These are phyloP conservation scores for Agarophyton chilense DNA, from an alignment of 23 red algal species.

Conservation along the genomic window DNA sequence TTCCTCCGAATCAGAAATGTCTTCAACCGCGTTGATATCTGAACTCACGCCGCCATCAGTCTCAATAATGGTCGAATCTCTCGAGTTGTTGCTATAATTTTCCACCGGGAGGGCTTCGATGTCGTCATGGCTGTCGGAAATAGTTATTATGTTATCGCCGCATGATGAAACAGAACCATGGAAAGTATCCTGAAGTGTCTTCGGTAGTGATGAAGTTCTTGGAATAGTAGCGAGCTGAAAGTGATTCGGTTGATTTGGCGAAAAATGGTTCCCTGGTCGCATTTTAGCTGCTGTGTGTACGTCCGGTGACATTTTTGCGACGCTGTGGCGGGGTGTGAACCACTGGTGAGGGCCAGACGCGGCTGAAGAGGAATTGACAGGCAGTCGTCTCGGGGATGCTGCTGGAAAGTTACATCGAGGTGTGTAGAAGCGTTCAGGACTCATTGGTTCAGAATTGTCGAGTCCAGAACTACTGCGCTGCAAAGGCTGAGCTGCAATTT, in stretches of 20 bases:
- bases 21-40: not conserved
- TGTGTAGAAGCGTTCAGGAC: not conserved
- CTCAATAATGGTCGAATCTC: not conserved
- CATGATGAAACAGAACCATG: not conserved
- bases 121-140: not conserved
- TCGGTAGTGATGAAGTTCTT: not conserved
- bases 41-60: not conserved
- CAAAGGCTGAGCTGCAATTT: not conserved
- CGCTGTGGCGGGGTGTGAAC: conserved; percentile 5
- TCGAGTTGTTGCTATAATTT: not conserved
- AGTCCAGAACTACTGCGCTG: not conserved
- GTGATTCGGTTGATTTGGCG: not conserved
- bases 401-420: conserved; percentile 3
- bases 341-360: not conserved
- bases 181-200: not conserved
- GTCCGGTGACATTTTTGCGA: not conserved
- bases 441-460: not conserved
- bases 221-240: not conserved
- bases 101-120: not conserved
- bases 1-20: not conserved
- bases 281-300: not conserved
- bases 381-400: not conserved
- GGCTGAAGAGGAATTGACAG: not conserved
- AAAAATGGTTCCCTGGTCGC: not conserved
- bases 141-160: not conserved